Evolutionary conservation across 495 filamentous ascomycete genomes (phyloP).

Genomic region (Penicillium parvum): DNA sequence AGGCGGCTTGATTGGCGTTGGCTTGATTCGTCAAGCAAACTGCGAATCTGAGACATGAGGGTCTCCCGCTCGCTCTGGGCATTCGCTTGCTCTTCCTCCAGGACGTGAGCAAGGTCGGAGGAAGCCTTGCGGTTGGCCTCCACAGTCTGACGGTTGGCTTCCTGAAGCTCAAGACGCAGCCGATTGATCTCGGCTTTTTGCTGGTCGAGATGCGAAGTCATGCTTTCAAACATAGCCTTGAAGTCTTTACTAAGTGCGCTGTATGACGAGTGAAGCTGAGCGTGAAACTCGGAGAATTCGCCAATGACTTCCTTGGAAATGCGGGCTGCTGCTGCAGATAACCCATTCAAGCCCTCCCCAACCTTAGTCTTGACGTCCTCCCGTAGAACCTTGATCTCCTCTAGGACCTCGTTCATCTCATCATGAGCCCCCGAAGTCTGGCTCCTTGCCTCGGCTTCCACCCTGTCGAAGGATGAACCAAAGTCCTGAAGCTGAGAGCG

Average conservation of each 20-base stretch:
- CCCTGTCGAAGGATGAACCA: constrained; percentile 57
- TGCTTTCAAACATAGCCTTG: constrained; percentile 75
- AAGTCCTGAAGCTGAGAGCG: constrained; percentile 66
- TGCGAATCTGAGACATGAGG: constrained; percentile 70
- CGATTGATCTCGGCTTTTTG: constrained; percentile 74
- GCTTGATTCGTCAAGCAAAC: constrained; percentile 67
- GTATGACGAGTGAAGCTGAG: constrained; percentile 80
- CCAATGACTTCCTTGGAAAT: constrained; percentile 89
- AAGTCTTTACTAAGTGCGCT: constrained; percentile 85
- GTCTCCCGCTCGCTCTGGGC: constrained; percentile 69
- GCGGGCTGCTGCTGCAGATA: constrained; percentile 77
- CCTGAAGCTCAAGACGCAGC: constrained; percentile 63
- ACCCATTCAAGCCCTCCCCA: constrained; percentile 76
- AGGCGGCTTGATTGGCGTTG: constrained; percentile 71
- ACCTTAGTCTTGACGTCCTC: constrained; percentile 83
- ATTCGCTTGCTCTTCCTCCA: constrained; percentile 70
- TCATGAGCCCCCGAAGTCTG: constrained; percentile 70
- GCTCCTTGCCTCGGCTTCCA: constrained; percentile 59
- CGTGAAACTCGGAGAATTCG: constrained; percentile 78
- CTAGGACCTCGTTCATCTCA: constrained; percentile 85
- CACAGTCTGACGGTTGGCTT: constrained; percentile 60
- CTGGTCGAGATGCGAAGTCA: constrained; percentile 65
- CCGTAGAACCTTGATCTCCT: constrained; percentile 83
- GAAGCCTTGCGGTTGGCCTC: constrained; percentile 63
- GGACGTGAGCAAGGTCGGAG: constrained; percentile 59